Evolutionary conservation across 2,329 filamentous ascomycete species (phyloP), one percentile per base, ranked within the genome.

Genomic region (Shiraia bambusicola): DNA sequence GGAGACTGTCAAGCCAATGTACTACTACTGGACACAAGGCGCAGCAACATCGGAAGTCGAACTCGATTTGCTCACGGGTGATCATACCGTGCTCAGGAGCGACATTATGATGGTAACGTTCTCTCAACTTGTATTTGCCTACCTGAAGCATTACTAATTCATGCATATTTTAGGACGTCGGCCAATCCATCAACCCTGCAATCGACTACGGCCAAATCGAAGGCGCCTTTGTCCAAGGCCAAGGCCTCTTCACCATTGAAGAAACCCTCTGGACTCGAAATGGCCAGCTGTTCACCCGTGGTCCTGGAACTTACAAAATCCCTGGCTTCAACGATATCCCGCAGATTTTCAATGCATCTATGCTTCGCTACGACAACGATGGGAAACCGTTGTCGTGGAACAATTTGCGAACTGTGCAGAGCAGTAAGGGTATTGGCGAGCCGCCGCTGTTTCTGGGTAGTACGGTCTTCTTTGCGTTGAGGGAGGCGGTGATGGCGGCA

Each of bases 21-120:
- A 90, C 76, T 97, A 92, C 74, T 98, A 98, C 76, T 97, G 96
- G 72, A 97, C 93, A 0, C 65, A 69, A 70, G 92, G 92, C 38
- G 90, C 95, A 82, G 90, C 0, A 85, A 86, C 0, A 17, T 84
- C 89, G 2, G 92, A 96, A 69, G 89, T 96, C 3, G 88, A 96
- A 69, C 75, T 97, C 31, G 93, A 98, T 67, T 87, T 88, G 0
- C 73, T 98, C 14, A 97, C 92, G 0, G 92, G 92, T 26, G 87
- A 92, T 45, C 95, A 88, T 86, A 96, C 92, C 0, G 90, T 88
- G 44, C 69, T 89, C 7, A 82, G 90, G 13, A 86, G 89, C 1
- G 92, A 98, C 63, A 81, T 98, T 67, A 93, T 95, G 71, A 97
- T 97, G 92, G 65, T 62, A 54, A 40, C 51, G 24, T 10, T 4